Conservation (phyloP, 1,284 basidiomycete species). For the Calocybe gambosa region DNA sequence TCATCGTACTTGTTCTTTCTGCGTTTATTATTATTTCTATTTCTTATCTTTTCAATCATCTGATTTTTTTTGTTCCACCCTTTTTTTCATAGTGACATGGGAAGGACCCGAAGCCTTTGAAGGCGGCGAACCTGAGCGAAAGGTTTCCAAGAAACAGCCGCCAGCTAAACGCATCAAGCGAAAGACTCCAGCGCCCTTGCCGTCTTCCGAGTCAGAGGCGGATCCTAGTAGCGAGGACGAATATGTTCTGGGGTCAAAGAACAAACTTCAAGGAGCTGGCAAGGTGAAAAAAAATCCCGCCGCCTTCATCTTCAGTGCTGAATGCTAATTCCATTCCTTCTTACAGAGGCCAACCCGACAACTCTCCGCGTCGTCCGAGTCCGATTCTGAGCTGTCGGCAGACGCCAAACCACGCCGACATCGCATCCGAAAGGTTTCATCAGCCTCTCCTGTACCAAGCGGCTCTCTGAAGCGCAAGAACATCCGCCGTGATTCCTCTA, state of each 20-base stretch:
- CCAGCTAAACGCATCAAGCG: constrained; percentile 20
- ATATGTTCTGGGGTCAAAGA: constrained; percentile 44
- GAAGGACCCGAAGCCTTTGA: constrained; percentile 56
- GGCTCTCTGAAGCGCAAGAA: constrained; percentile 38
- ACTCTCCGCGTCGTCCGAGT: constrained; percentile 36
- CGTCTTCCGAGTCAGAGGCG: constrained; percentile 43
- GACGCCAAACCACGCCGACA: constrained; percentile 21
- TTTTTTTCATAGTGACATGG: constrained; percentile 52
- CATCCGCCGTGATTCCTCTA: constrained; percentile 9
- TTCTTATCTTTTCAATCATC: constrained; percentile 6
- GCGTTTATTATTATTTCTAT: neutral
- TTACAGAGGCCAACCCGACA: constrained; percentile 35
- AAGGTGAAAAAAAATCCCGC: constrained; percentile 36
- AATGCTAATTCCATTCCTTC: constrained; percentile 14
- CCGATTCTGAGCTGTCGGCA: constrained; percentile 34
- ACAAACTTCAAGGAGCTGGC: constrained; percentile 21
- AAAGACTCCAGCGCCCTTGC: constrained; percentile 18
- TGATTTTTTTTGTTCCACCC: constrained; percentile 14
- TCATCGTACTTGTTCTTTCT: constrained; percentile 1
- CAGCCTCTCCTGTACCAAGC: constrained; percentile 24
- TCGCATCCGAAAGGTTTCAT: constrained; percentile 21
- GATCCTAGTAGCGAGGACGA: constrained; percentile 61
- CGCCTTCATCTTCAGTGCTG: neutral
- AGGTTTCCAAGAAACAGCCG: constrained; percentile 21
- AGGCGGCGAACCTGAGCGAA: constrained; percentile 23